These are phyloP conservation scores for Exophiala bonariae DNA, from an alignment of 2,329 filamentous ascomycete genomes.

Conservation along the genomic window DNA sequence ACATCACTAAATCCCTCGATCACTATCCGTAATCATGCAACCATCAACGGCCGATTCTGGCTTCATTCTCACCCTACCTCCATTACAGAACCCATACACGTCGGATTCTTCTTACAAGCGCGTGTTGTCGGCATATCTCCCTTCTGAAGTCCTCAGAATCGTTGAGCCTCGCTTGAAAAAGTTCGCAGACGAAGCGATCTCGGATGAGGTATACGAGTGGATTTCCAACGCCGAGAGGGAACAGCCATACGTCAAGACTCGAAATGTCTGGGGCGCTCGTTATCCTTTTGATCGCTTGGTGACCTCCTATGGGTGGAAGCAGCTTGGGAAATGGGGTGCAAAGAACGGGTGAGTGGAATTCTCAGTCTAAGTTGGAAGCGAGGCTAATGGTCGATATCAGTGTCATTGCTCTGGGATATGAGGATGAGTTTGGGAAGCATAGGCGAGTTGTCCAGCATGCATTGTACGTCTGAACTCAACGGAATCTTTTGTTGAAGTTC, in stretches of 20 bases:
- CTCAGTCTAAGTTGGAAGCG: not conserved
- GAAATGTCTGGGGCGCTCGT: constrained; percentile 31
- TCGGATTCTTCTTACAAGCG: constrained; percentile 25
- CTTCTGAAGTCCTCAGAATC: constrained; percentile 56
- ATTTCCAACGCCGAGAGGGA: constrained; percentile 30
- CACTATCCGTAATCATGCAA: not conserved
- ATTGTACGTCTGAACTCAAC: constrained; percentile 24
- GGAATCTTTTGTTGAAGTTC: not conserved
- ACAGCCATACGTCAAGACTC: constrained; percentile 28
- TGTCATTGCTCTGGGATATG: constrained; percentile 31
- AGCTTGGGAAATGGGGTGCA: constrained; percentile 36
- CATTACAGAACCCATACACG: constrained; percentile 26
- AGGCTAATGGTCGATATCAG: constrained; percentile 10
- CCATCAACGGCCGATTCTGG: constrained; percentile 25
- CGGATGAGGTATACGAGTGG: constrained; percentile 28
- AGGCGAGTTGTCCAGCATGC: constrained; percentile 31
- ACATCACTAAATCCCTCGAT: no score
- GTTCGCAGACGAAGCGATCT: constrained; percentile 35
- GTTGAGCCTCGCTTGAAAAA: constrained; percentile 36
- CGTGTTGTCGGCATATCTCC: constrained; percentile 30
- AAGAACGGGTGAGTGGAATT: constrained; percentile 27
- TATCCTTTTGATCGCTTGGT: constrained; percentile 27
- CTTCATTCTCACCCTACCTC: constrained; percentile 22
- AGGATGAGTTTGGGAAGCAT: constrained; percentile 27
- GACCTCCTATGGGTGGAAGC: constrained; percentile 32